phyloP scores from a whole-genome alignment of 352 stramenopile species.

The Saprolegnia parasitica region DNA sequence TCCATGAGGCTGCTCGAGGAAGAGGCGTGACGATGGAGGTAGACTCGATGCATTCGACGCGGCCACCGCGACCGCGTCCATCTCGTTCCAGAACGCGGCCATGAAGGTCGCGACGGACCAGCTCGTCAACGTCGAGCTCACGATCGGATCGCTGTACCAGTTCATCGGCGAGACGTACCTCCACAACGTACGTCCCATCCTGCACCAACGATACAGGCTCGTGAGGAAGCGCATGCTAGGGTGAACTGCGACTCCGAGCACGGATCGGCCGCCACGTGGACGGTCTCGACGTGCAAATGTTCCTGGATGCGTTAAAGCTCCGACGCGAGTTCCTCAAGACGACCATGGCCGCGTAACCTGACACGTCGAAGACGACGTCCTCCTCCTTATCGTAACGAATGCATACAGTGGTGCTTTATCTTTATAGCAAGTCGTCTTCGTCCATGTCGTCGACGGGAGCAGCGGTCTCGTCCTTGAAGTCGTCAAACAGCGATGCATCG shows the following conservation, averaged over 20 bases:
- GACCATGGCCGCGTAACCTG: slow-evolving; percentile 17
- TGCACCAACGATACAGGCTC: neutral
- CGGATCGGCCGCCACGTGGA: slow-evolving; percentile 72
- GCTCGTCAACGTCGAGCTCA: slow-evolving; percentile 50
- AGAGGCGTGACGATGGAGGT: neutral
- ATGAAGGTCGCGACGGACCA: slow-evolving; percentile 64
- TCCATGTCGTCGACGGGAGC: slow-evolving; percentile 41
- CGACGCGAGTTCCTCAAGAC: slow-evolving; percentile 66
- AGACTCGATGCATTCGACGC: slow-evolving; percentile 68
- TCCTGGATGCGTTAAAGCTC: slow-evolving; percentile 62
- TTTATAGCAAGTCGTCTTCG: slow-evolving; percentile 67
- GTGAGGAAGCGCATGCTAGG: neutral
- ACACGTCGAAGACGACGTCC: neutral
- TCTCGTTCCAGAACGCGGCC: slow-evolving; percentile 61
- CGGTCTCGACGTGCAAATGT: slow-evolving; percentile 74
- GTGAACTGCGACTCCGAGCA: slow-evolving; percentile 57
- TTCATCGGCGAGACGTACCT: slow-evolving; percentile 74
- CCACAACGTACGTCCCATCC: slow-evolving; percentile 19
- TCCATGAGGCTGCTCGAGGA: neutral
- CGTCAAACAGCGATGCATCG: slow-evolving; percentile 40
- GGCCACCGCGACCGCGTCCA: slow-evolving; percentile 36
- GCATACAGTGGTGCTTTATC: slow-evolving; percentile 5
- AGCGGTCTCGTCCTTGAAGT: slow-evolving; percentile 38
- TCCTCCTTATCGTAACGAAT: slow-evolving; percentile 7
- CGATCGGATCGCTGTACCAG: slow-evolving; percentile 74